Percentiles rank a stretch among this genome's conserved stretches.
Evolutionary conservation across 202 grass and related monocot species (phyloP).

Genomic region (Saccharum hybrid): DNA sequence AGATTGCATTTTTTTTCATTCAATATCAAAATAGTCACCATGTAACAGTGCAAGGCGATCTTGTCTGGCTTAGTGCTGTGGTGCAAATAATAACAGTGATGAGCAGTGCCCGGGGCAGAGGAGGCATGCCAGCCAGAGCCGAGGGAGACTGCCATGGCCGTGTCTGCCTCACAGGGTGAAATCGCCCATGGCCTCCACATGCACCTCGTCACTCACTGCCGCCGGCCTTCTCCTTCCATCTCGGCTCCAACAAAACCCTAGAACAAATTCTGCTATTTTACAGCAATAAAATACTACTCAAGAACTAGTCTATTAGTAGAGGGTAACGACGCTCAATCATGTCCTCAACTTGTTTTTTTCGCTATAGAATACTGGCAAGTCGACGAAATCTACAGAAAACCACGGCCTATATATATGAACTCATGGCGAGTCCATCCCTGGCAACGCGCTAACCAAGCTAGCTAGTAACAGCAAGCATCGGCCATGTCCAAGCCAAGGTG

Average conservation of each 20-base stretch:
- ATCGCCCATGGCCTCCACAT: constrained; percentile 41
- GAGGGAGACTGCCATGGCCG: not conserved
- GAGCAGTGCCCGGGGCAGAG: constrained; percentile 12
- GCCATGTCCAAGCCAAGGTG: constrained; percentile 53
- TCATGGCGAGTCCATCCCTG: not conserved
- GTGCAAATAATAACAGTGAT: not conserved
- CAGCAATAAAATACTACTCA: not conserved
- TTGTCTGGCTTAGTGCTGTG: not conserved
- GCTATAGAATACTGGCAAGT: not conserved
- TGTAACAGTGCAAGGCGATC: not conserved
- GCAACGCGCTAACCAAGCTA: constrained; percentile 9
- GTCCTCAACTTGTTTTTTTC: not conserved
- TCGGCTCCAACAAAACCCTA: not conserved
- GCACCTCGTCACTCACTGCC: constrained; percentile 13
- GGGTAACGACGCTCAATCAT: constrained; percentile 11
- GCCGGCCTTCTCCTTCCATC: not conserved
- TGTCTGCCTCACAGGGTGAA: constrained; percentile 34
- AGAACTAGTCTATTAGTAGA: not conserved
- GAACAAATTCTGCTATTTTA: not conserved
- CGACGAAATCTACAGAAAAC: constrained; percentile 2
- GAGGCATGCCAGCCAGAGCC: constrained; percentile 25
- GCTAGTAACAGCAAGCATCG: not conserved
- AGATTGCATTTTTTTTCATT: not conserved
- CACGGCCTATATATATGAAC: constrained; percentile 41
- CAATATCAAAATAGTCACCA: not conserved